Evolutionary conservation across 371 early-diverging fungal species (phyloP), one percentile per base, ranked within the genome.

Genomic region (Mucor ambiguus): DNA sequence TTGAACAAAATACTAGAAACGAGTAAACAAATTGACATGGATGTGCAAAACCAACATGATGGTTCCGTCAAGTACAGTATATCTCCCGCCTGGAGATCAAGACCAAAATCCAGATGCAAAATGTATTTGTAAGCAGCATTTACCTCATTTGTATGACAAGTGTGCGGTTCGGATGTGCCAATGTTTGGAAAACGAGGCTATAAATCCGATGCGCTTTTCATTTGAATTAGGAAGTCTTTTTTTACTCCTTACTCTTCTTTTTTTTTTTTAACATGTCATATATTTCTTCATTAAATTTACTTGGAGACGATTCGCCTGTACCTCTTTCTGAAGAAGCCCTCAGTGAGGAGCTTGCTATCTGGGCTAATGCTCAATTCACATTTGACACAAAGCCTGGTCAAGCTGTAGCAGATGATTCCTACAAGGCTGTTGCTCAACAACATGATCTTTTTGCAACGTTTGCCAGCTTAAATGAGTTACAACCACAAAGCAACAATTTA

Each of bases 341-440:
- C 35, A 65, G 64, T 22, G 80, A 78, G 26, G 83, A 82, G 33
- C 67, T 82, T 22, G 69, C 80, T 28, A 56, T 89, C 16, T 92
- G 93, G 93, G 85, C 91, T 22, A 89, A 88, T 67, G 88, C 90
- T 22, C 88, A 90, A 71, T 90, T 91, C 70, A 87, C 84, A 41
- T 87, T 87, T 58, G 91, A 91, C 64, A 79, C 73, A 52, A 70
- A 78, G 16, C 85, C 86, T 38, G 79, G 79, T 26, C 69, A 78
- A 16, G 81, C 81, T 29, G 59, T 78, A 9, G 62, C 71, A 8
- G 79, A 81, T 24, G 66, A 66, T 38, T 58, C 63, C 5, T 66
- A 74, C 38, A 44, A 65, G 58, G 33, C 24, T 16, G 46, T 57
- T n/a, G 33, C 48, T 48, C 59, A 65, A 52, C 60, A 65, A 26